Evolutionary conservation across 1,284 basidiomycete genomes (phyloP), one percentile per base, ranked within the genome.

Genomic region (Rhodotorula mucilaginosa): DNA sequence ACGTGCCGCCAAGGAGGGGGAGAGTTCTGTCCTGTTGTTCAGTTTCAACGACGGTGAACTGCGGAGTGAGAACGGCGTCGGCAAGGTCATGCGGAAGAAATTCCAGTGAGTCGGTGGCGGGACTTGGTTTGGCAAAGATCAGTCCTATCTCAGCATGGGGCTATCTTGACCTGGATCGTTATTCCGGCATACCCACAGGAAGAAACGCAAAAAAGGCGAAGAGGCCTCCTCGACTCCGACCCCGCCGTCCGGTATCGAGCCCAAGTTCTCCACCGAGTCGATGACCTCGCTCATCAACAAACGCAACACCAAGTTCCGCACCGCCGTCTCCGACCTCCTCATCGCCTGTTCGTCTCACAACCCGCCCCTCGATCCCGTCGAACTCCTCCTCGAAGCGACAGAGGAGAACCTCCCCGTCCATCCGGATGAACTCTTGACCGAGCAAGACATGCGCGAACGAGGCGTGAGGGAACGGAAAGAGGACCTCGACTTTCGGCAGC

Each of bases 271-370:
- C 19, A 72, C 74, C 19, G 74, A 73, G 29, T 61, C 73, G 2
- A 79, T 79, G 78, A 76, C 89, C 77, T 89, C 88, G 70, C 82
- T 93, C 13, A 85, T 93, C 58, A 88, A 91, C 76, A 86, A 86
- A 72, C 84, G 91, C 58, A 92, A 93, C 75, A 82, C 84, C 54
- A 83, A 85, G 60, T 93, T 91, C 79, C 80, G 81, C 15, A 79
- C 84, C 61, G 90, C 91, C n/a, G 85, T 92, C 7, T 83, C 90
- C 64, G 90, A 92, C 88, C 84, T 93, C 47, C 79, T 93, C 46
- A 79, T 82, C 26, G 88, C 89, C 3, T 86, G 86, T 12, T 80
- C 84, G 0, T 76, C 75, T 5, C 75, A 34, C 77, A 79, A 52
- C 67, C 74, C 69, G 79, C 79, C 15, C 86, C 74, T 88, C 49